These are phyloP conservation scores for Phaffomyces opuntiae DNA, from an alignment of 805 yeast species.

Conservation along the genomic window DNA sequence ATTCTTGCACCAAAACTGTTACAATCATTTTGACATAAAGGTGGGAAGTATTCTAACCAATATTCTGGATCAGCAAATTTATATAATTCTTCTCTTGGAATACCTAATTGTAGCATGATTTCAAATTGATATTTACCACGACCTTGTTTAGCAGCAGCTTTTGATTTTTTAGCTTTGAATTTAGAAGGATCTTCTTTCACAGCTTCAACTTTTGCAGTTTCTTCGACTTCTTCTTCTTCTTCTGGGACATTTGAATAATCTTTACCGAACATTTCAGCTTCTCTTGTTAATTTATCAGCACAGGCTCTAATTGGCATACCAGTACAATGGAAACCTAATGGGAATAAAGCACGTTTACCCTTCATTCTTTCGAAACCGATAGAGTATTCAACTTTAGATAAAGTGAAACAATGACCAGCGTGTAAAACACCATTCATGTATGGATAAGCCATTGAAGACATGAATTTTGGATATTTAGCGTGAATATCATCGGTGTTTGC, in stretches of 20 bases:
- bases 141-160: slow-evolving; percentile 91
- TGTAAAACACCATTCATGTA: slow-evolving; percentile 98
- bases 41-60: slow-evolving; percentile 93
- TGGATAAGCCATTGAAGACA: slow-evolving; percentile 95
- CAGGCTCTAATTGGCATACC: slow-evolving; percentile 98
- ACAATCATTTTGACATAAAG: slow-evolving; percentile 76
- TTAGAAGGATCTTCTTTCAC: slow-evolving; percentile 72
- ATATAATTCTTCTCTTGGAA: slow-evolving; percentile 71
- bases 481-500: slow-evolving; percentile 64
- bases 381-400: slow-evolving; percentile 88
- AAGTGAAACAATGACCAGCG: slow-evolving; percentile 94
- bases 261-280: slow-evolving; percentile 82
- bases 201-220: slow-evolving; percentile 25
- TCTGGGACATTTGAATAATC: slow-evolving; percentile 67
- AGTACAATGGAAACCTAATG: slow-evolving; percentile 98
- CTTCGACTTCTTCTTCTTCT: slow-evolving; percentile 56
- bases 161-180: slow-evolving; percentile 87
- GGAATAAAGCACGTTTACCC: slow-evolving; percentile 88
- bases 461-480: slow-evolving; percentile 74
- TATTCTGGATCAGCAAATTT: slow-evolving; percentile 88
- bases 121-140: slow-evolving; percentile 92
- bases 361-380: slow-evolving; percentile 92
- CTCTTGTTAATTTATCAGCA: slow-evolving; percentile 92
- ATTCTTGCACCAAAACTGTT: slow-evolving; percentile 82
- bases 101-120: slow-evolving; percentile 92